phyloP scores from a whole-genome alignment of 768 basidiomycete species.

The Naganishia friedmannii region DNA sequence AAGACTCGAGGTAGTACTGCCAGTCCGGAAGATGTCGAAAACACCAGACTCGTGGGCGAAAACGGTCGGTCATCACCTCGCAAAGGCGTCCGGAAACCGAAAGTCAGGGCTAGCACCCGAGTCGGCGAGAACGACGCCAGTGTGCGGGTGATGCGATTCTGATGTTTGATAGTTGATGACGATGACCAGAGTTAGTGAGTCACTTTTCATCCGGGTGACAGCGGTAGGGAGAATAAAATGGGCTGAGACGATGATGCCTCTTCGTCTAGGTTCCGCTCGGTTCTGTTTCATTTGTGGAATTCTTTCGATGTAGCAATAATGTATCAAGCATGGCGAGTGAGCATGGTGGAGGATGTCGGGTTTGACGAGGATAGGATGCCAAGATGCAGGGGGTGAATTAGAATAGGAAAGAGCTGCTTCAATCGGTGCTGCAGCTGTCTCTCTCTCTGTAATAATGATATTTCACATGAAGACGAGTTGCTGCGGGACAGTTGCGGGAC shows the following conservation, averaged over 20 bases:
- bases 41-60: too few species aligned
- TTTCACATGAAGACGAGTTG: background rate
- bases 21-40: background rate
- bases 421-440: too few species aligned
- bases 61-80: slow-evolving; percentile 4
- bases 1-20: background rate
- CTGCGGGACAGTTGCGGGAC: background rate
- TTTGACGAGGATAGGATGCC: background rate
- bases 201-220: background rate
- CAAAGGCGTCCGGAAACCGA: background rate
- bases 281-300: too few species aligned
- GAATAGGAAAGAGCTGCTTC: background rate
- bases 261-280: too few species aligned
- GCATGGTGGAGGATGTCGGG: background rate
- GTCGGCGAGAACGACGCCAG: background rate
- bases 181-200: background rate
- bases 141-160: slow-evolving; percentile 15
- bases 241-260: background rate
- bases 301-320: too few species aligned
- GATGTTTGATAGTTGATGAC: background rate
- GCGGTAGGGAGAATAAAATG: background rate
- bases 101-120: slow-evolving; percentile 1
- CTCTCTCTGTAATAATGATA: background rate
- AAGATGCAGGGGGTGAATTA: background rate
- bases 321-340: background rate